A percentile compares a stretch with the other conserved stretches of the same genome.
Conservation (phyloP, 768 basidiomycete genomes). For the Mycena capillaripes region DNA sequence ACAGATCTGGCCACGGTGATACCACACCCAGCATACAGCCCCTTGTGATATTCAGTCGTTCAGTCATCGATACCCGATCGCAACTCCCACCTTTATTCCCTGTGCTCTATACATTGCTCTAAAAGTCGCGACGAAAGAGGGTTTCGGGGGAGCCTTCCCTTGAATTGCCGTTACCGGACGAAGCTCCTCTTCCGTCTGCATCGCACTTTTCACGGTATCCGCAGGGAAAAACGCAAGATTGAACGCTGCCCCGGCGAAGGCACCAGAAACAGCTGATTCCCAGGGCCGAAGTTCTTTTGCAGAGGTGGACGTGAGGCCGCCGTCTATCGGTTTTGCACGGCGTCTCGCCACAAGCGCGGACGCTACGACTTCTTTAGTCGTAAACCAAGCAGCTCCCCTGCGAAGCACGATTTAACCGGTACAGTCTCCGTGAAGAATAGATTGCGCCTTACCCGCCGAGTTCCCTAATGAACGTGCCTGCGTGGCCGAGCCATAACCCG, state of each 20-base stretch:
- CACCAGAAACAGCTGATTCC: constrained; percentile 87
- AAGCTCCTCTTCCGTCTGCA: constrained; percentile 91
- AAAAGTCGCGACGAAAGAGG: constrained; percentile 71
- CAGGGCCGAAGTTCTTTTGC: constrained; percentile 62
- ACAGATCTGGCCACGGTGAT: constrained; percentile 87
- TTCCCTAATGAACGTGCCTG: constrained; percentile 89
- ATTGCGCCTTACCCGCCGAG: constrained; percentile 80
- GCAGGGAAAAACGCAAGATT: constrained; percentile 90
- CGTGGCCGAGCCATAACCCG: constrained; percentile 69
- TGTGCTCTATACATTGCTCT: constrained; percentile 79
- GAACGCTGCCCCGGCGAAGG: constrained; percentile 83
- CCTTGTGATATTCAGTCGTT: constrained; percentile 42
- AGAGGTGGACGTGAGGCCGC: constrained; percentile 28
- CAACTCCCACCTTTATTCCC: constrained; percentile 61
- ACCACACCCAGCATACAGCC: constrained; percentile 91
- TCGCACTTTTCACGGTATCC: constrained; percentile 90
- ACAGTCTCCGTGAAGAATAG: no score
- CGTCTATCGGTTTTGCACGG: constrained; percentile 32
- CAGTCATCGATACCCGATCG: background rate
- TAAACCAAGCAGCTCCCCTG: constrained; percentile 85
- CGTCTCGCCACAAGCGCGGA: constrained; percentile 70
- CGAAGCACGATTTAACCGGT: no score
- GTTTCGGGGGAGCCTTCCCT: constrained; percentile 43
- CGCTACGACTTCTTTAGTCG: constrained; percentile 84
- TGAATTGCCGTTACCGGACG: constrained; percentile 53